phyloP scores from a whole-genome alignment of 2,329 filamentous ascomycete species.

The Coniochaeta pulveracea region DNA sequence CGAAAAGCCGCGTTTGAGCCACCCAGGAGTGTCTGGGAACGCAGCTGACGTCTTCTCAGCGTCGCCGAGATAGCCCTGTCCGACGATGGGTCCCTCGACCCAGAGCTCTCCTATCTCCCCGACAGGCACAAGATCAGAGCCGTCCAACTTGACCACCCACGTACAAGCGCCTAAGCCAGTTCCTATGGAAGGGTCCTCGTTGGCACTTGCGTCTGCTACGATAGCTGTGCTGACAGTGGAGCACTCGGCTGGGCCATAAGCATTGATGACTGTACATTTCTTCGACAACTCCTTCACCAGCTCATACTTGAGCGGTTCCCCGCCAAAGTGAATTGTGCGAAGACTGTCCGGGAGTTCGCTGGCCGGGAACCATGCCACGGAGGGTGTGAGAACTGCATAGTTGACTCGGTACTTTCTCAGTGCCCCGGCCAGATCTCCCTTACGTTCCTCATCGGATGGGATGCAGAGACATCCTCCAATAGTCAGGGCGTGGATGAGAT shows the following conservation, averaged over 20 bases:
- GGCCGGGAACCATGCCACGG: conserved; percentile 14
- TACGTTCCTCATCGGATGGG: conserved; percentile 2
- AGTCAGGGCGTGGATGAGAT: conserved; percentile 1
- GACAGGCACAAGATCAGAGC: conserved; percentile 17
- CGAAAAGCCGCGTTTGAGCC: conserved; percentile 15
- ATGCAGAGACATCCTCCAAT: conserved; percentile 3
- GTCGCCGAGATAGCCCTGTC: conserved; percentile 36
- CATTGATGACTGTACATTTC: conserved; percentile 11
- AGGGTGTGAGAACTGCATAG: conserved; percentile 16
- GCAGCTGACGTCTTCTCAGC: conserved; percentile 28
- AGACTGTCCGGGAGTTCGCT: conserved; percentile 14
- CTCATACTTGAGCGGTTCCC: conserved; percentile 14
- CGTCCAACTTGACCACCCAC: conserved; percentile 20
- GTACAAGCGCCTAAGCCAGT: conserved; percentile 4
- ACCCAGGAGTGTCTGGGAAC: conserved; percentile 30
- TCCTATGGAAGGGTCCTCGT: conserved; percentile 6
- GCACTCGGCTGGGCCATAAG: conserved; percentile 16
- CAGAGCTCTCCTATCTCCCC: conserved; percentile 23
- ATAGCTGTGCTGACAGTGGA: conserved; percentile 7
- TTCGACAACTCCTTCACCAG: conserved; percentile 13
- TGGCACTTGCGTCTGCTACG: not conserved
- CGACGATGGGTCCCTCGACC: conserved; percentile 31
- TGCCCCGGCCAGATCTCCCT: conserved; percentile 21
- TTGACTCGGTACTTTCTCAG: conserved; percentile 14
- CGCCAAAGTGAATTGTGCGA: conserved; percentile 14